Evolutionary conservation across 2,329 filamentous ascomycete genomes (phyloP).

Genomic region (Ascochyta clinopodiicola): DNA sequence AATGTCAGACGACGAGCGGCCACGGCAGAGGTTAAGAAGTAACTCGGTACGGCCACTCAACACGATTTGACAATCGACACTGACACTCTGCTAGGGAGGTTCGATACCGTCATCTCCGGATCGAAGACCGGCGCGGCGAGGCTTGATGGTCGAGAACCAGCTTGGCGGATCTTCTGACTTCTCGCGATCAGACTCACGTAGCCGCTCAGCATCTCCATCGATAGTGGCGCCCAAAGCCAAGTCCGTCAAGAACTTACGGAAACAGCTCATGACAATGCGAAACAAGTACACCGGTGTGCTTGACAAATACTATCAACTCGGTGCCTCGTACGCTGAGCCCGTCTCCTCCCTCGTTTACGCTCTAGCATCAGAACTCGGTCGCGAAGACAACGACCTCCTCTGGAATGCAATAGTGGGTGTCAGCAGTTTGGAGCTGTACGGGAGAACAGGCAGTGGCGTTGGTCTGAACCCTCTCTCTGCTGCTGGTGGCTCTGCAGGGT

Average conservation of each 20-base stretch:
- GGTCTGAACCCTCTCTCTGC: constrained; percentile 65
- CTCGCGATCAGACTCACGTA: constrained; percentile 49
- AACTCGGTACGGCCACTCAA: constrained; percentile 71
- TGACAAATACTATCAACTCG: constrained; percentile 82
- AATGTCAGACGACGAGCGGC: constrained; percentile 76
- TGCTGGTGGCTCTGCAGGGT: constrained; percentile 67
- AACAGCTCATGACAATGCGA: constrained; percentile 75
- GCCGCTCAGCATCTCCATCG: constrained; percentile 44
- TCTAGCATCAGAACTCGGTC: constrained; percentile 89
- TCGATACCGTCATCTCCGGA: constrained; percentile 73
- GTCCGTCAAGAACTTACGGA: constrained; percentile 74
- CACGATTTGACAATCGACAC: background rate
- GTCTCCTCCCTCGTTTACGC: constrained; percentile 95
- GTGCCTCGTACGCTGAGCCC: constrained; percentile 91
- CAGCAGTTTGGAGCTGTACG: constrained; percentile 91
- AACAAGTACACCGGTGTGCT: constrained; percentile 78
- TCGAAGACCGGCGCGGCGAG: constrained; percentile 66
- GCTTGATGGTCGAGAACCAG: constrained; percentile 53
- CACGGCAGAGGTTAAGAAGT: constrained; percentile 80
- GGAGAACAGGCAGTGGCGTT: constrained; percentile 81
- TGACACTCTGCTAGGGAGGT: constrained; percentile 47
- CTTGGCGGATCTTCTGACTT: constrained; percentile 48
- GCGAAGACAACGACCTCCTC: constrained; percentile 94
- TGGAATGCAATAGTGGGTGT: constrained; percentile 96
- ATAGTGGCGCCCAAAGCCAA: constrained; percentile 60